Evolutionary conservation across 2,329 filamentous ascomycete genomes (phyloP).

Genomic region (Tolypocladium nubicola): DNA sequence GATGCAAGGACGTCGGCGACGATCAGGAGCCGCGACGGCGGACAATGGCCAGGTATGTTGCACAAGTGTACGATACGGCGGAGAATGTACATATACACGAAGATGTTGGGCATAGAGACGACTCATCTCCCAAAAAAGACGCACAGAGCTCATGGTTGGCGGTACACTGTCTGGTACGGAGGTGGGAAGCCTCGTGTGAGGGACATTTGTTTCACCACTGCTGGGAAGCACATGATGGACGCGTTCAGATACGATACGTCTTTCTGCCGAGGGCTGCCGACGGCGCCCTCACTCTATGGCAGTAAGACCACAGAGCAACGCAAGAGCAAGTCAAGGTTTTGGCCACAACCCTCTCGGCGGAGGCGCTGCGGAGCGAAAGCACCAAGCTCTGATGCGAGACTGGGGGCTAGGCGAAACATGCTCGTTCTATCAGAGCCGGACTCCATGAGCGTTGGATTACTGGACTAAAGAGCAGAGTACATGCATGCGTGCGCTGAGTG

Average conservation of each 20-base stretch:
- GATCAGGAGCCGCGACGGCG: background rate
- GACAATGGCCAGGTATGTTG: slow-evolving; percentile 2
- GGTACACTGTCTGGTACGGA: background rate
- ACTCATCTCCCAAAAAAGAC: slow-evolving; percentile 13
- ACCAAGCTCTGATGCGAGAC: slow-evolving; percentile 13
- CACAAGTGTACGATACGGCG: slow-evolving; percentile 2
- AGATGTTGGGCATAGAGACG: slow-evolving; percentile 10
- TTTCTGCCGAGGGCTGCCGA: slow-evolving; percentile 29
- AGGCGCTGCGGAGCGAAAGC: slow-evolving; percentile 17
- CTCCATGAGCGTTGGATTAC: slow-evolving; percentile 46
- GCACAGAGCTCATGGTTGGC: background rate
- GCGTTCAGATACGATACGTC: slow-evolving; percentile 59
- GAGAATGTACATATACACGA: slow-evolving; percentile 8
- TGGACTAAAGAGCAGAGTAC: slow-evolving; percentile 56
- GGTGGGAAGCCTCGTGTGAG: background rate
- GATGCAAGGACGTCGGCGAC: background rate
- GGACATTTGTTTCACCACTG: background rate
- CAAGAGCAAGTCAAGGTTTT: slow-evolving; percentile 32
- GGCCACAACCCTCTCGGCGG: background rate
- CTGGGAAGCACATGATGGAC: slow-evolving; percentile 3
- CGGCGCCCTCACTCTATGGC: slow-evolving; percentile 28
- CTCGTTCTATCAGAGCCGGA: slow-evolving; percentile 55
- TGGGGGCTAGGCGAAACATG: slow-evolving; percentile 8
- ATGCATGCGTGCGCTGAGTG: slow-evolving; percentile 18
- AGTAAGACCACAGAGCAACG: slow-evolving; percentile 50